These are phyloP conservation scores for Pichia terricola DNA, from an alignment of 1,139 yeast genomes.

Conservation along the genomic window DNA sequence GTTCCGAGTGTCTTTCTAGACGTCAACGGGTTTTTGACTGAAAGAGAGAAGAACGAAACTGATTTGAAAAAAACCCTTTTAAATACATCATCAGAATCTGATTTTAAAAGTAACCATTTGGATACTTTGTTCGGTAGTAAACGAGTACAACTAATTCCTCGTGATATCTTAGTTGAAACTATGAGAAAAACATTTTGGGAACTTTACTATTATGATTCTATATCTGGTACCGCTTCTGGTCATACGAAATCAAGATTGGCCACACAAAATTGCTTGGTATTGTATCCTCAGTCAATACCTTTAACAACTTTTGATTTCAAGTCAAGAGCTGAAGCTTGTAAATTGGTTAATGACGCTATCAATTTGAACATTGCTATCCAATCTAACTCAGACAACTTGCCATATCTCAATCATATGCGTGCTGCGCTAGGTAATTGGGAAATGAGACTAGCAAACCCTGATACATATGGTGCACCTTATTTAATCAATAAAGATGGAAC, in stretches of 20 bases:
- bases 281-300: constrained; percentile 31
- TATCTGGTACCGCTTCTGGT: constrained; percentile 46
- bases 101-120: constrained; percentile 7
- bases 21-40: constrained; percentile 24
- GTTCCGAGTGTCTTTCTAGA: constrained; percentile 22
- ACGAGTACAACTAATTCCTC: constrained; percentile 24
- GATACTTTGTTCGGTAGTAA: constrained; percentile 19
- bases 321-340: constrained; percentile 38
- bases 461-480: constrained; percentile 32
- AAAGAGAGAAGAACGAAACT: constrained; percentile 4
- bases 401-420: constrained; percentile 29
- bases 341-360: constrained; percentile 39
- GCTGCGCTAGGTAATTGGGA: constrained; percentile 43
- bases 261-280: constrained; percentile 25
- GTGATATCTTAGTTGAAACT: constrained; percentile 24
- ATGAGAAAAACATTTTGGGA: constrained; percentile 42
- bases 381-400: constrained; percentile 29
- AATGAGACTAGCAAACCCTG: constrained; percentile 35
- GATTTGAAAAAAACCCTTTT: constrained; percentile 3
- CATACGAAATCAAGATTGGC: constrained; percentile 33
- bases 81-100: constrained; percentile 16
- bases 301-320: constrained; percentile 34
- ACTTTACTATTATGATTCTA: constrained; percentile 37
- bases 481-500: constrained; percentile 32
- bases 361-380: constrained; percentile 36